These are phyloP conservation scores for Pichia heedii DNA, from an alignment of 805 yeast genomes.

Conservation along the genomic window DNA sequence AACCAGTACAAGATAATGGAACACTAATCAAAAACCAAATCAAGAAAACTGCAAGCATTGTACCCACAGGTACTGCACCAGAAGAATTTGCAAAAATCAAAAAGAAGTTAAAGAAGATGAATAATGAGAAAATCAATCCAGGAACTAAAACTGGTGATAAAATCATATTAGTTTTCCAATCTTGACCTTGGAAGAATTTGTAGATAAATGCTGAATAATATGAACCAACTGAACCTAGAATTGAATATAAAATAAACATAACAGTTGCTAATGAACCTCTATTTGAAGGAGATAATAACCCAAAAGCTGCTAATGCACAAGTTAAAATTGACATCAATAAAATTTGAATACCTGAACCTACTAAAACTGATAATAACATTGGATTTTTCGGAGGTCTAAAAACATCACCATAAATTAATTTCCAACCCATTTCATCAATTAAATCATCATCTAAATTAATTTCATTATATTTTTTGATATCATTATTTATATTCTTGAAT, in stretches of 20 bases:
- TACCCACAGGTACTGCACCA: slow-evolving; percentile 91
- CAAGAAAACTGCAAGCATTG: slow-evolving; percentile 68
- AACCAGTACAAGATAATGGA: slow-evolving; percentile 80
- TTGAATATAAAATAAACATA: slow-evolving; percentile 74
- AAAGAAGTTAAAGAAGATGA: slow-evolving; percentile 72
- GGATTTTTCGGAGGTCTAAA: slow-evolving; percentile 73
- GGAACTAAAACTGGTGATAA: slow-evolving; percentile 84
- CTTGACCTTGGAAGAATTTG: slow-evolving; percentile 84
- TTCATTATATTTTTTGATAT: slow-evolving; percentile 82
- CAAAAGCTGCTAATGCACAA: slow-evolving; percentile 75
- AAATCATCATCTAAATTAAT: slow-evolving; percentile 79
- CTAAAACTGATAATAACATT: slow-evolving; percentile 64
- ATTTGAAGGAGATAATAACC: slow-evolving; percentile 86
- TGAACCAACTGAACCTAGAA: slow-evolving; percentile 77
- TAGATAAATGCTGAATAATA: slow-evolving; percentile 79
- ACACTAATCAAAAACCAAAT: slow-evolving; percentile 83
- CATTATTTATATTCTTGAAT: slow-evolving; percentile 70
- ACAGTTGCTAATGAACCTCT: slow-evolving; percentile 91
- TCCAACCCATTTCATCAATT: slow-evolving; percentile 95
- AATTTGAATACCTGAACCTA: slow-evolving; percentile 85
- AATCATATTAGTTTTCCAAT: slow-evolving; percentile 79
- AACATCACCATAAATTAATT: slow-evolving; percentile 88
- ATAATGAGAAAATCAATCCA: slow-evolving; percentile 54
- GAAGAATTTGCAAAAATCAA: slow-evolving; percentile 72
- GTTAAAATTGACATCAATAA: slow-evolving; percentile 68